phyloP scores from a whole-genome alignment of 2,329 filamentous ascomycete species.

The Phaeomoniella chlamydospora region DNA sequence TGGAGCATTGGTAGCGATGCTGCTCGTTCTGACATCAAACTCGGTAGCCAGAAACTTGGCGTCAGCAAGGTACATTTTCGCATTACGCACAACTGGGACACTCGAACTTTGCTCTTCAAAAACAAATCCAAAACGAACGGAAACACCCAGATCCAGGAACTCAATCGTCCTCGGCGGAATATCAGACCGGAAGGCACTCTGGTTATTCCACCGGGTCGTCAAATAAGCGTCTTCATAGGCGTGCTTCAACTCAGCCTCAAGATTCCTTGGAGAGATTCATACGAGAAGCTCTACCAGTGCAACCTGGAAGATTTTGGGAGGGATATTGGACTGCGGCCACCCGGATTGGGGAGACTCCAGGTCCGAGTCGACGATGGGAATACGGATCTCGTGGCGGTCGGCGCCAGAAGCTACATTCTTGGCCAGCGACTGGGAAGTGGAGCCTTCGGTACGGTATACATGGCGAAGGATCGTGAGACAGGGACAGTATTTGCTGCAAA shows the following conservation, averaged over 20 bases:
- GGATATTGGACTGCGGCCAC: not conserved
- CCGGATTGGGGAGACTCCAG: not conserved
- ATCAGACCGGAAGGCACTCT: not conserved
- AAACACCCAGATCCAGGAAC: not conserved
- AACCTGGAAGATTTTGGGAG: not conserved
- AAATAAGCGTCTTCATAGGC: not conserved
- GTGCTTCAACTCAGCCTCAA: not conserved
- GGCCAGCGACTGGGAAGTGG: not conserved
- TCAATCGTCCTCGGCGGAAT: not conserved
- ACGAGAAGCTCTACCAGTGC: not conserved
- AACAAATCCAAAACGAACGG: not conserved
- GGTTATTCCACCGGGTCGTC: not conserved
- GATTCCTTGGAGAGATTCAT: not conserved
- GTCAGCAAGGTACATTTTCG: not conserved
- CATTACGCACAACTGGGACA: not conserved
- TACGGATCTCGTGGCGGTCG: not conserved
- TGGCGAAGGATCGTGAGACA: not conserved
- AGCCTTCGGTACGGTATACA: not conserved
- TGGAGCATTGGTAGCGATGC: not conserved
- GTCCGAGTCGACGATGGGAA: not conserved
- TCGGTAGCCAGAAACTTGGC: not conserved
- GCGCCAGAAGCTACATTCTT: not conserved
- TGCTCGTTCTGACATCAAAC: not conserved
- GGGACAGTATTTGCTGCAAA: not conserved
- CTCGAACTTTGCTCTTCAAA: not conserved